A percentile compares a stretch with the other conserved stretches of the same genome.
Evolutionary conservation across 805 yeast genomes (phyloP).

Genomic region (Candida easanensis): DNA sequence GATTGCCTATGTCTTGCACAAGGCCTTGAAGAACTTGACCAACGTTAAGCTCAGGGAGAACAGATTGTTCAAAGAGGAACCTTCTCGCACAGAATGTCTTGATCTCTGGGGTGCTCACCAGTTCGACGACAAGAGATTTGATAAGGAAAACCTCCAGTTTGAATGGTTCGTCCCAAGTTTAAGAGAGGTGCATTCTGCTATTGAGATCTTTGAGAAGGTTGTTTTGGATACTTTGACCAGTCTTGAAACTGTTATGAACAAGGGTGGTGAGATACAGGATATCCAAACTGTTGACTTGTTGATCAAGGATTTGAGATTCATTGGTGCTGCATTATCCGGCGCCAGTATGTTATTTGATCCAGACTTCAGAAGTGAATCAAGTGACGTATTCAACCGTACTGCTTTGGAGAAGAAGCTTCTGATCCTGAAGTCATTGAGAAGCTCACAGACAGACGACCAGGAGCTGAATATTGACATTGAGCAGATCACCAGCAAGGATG

Average conservation of each 20-base stretch:
- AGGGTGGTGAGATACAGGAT: slow-evolving; percentile 16
- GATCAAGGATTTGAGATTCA: slow-evolving; percentile 50
- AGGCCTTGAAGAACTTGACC: slow-evolving; percentile 60
- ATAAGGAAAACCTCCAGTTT: slow-evolving; percentile 47
- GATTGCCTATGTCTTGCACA: slow-evolving; percentile 62
- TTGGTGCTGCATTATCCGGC: slow-evolving; percentile 67
- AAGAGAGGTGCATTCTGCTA: slow-evolving; percentile 57
- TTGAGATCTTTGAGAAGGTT: slow-evolving; percentile 51
- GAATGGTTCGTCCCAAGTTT: slow-evolving; percentile 73
- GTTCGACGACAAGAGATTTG: slow-evolving; percentile 49
- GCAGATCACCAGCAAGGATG: slow-evolving; percentile 31
- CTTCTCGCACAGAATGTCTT: slow-evolving; percentile 33
- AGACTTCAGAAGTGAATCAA: slow-evolving; percentile 39
- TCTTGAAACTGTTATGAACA: slow-evolving; percentile 36
- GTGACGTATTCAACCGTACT: slow-evolving; percentile 12
- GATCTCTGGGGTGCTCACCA: slow-evolving; percentile 77
- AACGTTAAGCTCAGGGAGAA: slow-evolving; percentile 57
- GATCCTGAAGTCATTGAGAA: slow-evolving; percentile 36
- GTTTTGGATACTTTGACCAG: slow-evolving; percentile 41
- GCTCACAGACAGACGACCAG: slow-evolving; percentile 31
- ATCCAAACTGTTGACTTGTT: slow-evolving; percentile 49
- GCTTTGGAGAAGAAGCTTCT: slow-evolving; percentile 28
- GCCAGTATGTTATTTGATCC: slow-evolving; percentile 73
- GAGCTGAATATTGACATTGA: slow-evolving; percentile 38
- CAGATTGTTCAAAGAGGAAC: slow-evolving; percentile 47